phyloP scores from a whole-genome alignment of 768 basidiomycete genomes.

The Sistotremastrum niveocremeum region DNA sequence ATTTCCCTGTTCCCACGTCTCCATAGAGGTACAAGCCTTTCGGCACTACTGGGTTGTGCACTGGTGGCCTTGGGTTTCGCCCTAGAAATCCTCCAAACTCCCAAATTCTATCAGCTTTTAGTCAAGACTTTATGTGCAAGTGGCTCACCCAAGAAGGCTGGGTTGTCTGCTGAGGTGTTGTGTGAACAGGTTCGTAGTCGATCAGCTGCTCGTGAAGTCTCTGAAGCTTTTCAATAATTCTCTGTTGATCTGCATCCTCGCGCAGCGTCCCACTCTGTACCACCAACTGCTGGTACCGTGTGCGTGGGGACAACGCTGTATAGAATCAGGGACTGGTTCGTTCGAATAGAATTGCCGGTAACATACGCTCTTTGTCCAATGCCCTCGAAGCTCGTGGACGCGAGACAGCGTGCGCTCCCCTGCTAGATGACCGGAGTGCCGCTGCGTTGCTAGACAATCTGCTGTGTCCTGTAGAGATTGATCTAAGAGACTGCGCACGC shows the following conservation, averaged over 20 bases:
- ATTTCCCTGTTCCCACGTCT: conserved; percentile 94
- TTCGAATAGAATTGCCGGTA: too few relatives aligned
- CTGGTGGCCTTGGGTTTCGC: too few relatives aligned
- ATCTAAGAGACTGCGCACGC: too few relatives aligned
- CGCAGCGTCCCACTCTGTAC: conserved; percentile 41
- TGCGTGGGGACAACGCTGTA: conserved; percentile 2
- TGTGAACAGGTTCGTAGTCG: conserved; percentile 51
- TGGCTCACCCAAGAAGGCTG: conserved; percentile 20
- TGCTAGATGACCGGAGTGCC: too few relatives aligned
- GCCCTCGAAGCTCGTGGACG: too few relatives aligned
- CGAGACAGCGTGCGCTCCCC: too few relatives aligned
- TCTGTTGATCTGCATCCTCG: conserved; percentile 72
- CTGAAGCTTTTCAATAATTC: conserved; percentile 75
- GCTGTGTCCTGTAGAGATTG: too few relatives aligned
- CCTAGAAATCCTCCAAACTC: too few relatives aligned
- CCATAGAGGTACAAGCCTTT: conserved; percentile 93
- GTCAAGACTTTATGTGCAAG: not conserved
- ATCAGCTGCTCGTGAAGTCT: conserved; percentile 58
- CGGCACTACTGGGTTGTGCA: conserved; percentile 27
- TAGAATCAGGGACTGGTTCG: too few relatives aligned
- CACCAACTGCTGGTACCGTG: conserved; percentile 31
- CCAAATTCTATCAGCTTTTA: too few relatives aligned
- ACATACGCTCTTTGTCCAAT: too few relatives aligned
- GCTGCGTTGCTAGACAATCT: too few relatives aligned
- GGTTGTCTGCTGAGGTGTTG: conserved; percentile 29